phyloP scores from a whole-genome alignment of 306 rosid genomes.

The Prunus mira region DNA sequence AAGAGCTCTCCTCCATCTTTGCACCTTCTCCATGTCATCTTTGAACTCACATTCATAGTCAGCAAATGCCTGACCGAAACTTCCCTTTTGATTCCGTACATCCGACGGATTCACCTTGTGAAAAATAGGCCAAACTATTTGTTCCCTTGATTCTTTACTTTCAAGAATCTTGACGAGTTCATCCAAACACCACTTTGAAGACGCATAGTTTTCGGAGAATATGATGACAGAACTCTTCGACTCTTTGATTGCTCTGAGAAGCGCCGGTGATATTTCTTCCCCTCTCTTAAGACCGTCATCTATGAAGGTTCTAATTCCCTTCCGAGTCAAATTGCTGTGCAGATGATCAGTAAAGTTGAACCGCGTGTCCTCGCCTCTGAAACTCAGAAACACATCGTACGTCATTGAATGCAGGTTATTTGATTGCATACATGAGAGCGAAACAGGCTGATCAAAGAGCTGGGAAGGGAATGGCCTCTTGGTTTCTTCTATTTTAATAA shows the following conservation, averaged over 20 bases:
- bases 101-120: not conserved
- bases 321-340: not conserved
- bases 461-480: too few relatives aligned
- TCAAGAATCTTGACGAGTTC: not conserved
- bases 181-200: not conserved
- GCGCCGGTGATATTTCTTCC: not conserved
- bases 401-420: not conserved
- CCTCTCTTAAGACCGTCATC: not conserved
- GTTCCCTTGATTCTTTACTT: not conserved
- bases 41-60: not conserved
- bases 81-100: not conserved
- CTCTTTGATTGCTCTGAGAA: not conserved
- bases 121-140: not conserved
- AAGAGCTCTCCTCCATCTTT: not conserved
- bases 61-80: not conserved
- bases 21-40: not conserved
- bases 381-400: not conserved
- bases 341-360: not conserved
- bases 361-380: not conserved
- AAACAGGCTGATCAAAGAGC: too few relatives aligned
- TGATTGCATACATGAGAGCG: too few relatives aligned
- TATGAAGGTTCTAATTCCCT: not conserved
- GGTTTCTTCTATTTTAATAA: too few relatives aligned
- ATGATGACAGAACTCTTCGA: not conserved
- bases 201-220: not conserved